Evolutionary conservation across 2,329 filamentous ascomycete species (phyloP).

Genomic region (Dendryphion nanum): DNA sequence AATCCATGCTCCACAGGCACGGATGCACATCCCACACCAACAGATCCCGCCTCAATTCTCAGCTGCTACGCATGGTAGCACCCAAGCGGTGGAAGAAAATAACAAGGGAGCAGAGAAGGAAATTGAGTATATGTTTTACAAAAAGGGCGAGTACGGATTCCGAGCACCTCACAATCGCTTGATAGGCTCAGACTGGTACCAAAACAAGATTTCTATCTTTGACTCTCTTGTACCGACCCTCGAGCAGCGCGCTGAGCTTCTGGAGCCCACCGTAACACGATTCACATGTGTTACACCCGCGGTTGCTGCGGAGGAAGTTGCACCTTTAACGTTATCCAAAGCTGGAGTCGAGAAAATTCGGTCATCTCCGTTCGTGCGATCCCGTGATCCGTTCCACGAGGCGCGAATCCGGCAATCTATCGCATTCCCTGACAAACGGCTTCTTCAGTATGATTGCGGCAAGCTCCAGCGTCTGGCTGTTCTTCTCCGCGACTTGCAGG

Average conservation of each 20-base stretch:
- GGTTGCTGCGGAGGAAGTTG: conserved; percentile 77
- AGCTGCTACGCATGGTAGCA: neutral
- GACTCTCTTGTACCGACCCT: conserved; percentile 71
- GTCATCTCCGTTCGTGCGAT: conserved; percentile 56
- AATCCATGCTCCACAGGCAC: no score
- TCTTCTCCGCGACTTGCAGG: conserved; percentile 80
- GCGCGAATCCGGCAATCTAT: conserved; percentile 89
- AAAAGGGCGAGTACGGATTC: conserved; percentile 30
- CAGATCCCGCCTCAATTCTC: neutral
- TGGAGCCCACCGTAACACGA: conserved; percentile 76
- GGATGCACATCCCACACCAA: no score
- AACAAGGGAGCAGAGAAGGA: neutral
- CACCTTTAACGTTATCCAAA: conserved; percentile 61
- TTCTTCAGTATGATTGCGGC: conserved; percentile 97
- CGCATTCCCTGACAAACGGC: conserved; percentile 91
- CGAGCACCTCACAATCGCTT: conserved; percentile 24
- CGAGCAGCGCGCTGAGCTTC: conserved; percentile 66
- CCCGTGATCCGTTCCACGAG: conserved; percentile 84
- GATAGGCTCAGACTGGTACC: conserved; percentile 63
- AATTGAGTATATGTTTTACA: conserved; percentile 4
- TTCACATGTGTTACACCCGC: conserved; percentile 92
- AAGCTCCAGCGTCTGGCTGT: conserved; percentile 90
- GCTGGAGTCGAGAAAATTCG: conserved; percentile 56
- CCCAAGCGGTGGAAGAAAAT: neutral
- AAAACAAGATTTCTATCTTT: conserved; percentile 65